Evolutionary conservation across 192 early-diverging fungal genomes (phyloP).

Genomic region (Coemansia sp.): DNA sequence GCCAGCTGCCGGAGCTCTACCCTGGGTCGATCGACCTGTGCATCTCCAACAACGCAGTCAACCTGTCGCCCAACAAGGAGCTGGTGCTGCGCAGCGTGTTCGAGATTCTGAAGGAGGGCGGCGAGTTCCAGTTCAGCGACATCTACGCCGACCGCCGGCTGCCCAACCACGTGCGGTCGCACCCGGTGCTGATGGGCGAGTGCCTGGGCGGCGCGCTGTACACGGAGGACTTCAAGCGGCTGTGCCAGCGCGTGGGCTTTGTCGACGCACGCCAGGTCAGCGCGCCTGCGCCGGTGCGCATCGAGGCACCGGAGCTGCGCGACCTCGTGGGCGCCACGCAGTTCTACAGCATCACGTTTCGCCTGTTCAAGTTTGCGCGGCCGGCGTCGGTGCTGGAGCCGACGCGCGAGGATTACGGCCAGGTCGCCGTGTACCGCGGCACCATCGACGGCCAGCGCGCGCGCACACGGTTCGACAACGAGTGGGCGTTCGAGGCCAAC

Average conservation of each 20-base stretch:
- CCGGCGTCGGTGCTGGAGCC: slow-evolving; percentile 42
- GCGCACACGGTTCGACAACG: slow-evolving; percentile 32
- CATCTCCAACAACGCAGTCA: slow-evolving; percentile 54
- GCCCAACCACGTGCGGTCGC: slow-evolving; percentile 36
- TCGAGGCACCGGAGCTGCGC: slow-evolving; percentile 33
- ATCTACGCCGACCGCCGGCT: slow-evolving; percentile 50
- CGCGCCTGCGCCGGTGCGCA: slow-evolving; percentile 25
- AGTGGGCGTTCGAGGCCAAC: slow-evolving; percentile 43
- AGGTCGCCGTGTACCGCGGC: slow-evolving; percentile 48
- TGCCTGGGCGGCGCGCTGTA: slow-evolving; percentile 49
- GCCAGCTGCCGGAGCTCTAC: slow-evolving; percentile 22
- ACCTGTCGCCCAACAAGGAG: slow-evolving; percentile 57
- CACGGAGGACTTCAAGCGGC: slow-evolving; percentile 41
- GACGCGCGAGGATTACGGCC: slow-evolving; percentile 50
- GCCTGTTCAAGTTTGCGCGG: slow-evolving; percentile 47
- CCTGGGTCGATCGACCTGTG: slow-evolving; percentile 46
- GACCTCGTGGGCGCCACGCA: slow-evolving; percentile 37
- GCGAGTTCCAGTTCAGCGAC: slow-evolving; percentile 53
- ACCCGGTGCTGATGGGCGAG: slow-evolving; percentile 52
- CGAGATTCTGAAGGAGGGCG: slow-evolving; percentile 35
- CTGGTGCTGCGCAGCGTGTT: slow-evolving; percentile 47
- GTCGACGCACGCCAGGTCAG: slow-evolving; percentile 34
- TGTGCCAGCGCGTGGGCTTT: slow-evolving; percentile 36
- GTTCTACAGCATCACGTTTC: slow-evolving; percentile 46
- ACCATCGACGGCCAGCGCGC: slow-evolving; percentile 44